Conservation (phyloP, 352 stramenopile genomes). For the Phytopythium chamaehyphon region DNA sequence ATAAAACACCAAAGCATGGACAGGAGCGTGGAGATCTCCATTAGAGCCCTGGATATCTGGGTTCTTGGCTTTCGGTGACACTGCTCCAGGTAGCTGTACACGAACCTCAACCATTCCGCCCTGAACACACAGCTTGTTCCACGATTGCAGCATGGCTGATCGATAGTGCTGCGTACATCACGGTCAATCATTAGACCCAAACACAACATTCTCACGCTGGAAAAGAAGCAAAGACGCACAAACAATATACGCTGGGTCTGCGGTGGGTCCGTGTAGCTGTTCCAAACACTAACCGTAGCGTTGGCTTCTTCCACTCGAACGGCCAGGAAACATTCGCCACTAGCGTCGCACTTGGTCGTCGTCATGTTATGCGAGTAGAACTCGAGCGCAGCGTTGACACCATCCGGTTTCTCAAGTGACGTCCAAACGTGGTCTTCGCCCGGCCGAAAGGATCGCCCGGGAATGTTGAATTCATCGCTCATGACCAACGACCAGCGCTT, state of each 20-base stretch:
- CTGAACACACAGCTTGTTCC: slow-evolving; percentile 94
- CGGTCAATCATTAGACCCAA: too few species aligned
- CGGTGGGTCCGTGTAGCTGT: slow-evolving; percentile 30
- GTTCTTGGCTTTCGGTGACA: slow-evolving; percentile 38
- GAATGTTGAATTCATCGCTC: slow-evolving; percentile 93
- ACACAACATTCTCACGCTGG: too few species aligned
- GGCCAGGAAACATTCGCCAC: slow-evolving; percentile 26
- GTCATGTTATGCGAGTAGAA: slow-evolving; percentile 89
- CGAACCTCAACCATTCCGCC: slow-evolving; percentile 88
- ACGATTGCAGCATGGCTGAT: slow-evolving; percentile 84
- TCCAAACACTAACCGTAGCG: slow-evolving; percentile 33
- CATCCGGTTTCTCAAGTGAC: slow-evolving; percentile 91
- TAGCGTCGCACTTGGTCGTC: slow-evolving; percentile 28
- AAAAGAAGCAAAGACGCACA: slow-evolving; percentile 14
- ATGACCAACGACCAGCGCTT: slow-evolving; percentile 76
- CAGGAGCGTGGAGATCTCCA: slow-evolving; percentile 8
- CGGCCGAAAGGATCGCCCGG: slow-evolving; percentile 78
- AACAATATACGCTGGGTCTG: slow-evolving; percentile 35
- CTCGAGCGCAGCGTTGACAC: slow-evolving; percentile 87
- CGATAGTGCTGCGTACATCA: slow-evolving; percentile 27
- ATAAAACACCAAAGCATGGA: slow-evolving; percentile 34
- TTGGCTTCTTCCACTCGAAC: slow-evolving; percentile 34
- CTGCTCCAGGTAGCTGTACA: slow-evolving; percentile 84
- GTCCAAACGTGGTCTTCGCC: slow-evolving; percentile 91
- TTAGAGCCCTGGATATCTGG: slow-evolving; percentile 17